A percentile compares a stretch with the other conserved stretches of the same genome.
Conservation (phyloP, 805 yeast species). For the Teunomyces kruisii region DNA sequence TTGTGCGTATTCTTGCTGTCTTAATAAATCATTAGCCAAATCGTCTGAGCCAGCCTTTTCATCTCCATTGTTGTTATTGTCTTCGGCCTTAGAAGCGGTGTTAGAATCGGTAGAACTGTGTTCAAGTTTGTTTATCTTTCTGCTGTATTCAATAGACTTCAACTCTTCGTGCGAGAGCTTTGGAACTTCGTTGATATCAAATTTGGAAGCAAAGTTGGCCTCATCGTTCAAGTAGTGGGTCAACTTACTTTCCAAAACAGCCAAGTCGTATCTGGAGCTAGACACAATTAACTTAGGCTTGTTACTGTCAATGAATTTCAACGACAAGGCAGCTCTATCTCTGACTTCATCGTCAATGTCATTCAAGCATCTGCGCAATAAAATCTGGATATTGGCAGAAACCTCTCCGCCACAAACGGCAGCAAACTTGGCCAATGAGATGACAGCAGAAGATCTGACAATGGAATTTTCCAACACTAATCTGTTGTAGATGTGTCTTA, state of each 20-base stretch:
- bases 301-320: constrained; percentile 54
- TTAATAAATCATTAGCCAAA: constrained; percentile 29
- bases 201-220: constrained; percentile 52
- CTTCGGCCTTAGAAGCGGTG: constrained; percentile 15
- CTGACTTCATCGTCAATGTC: constrained; percentile 97
- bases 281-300: constrained; percentile 58
- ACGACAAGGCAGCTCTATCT: constrained; percentile 90
- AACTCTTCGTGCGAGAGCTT: constrained; percentile 64
- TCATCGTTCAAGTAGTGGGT: constrained; percentile 65
- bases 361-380: constrained; percentile 78
- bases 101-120: constrained; percentile 16
- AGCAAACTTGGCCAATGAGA: constrained; percentile 89
- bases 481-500: constrained; percentile 95
- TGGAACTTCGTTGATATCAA: constrained; percentile 72
- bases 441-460: constrained; percentile 93
- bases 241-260: constrained; percentile 75
- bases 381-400: constrained; percentile 65
- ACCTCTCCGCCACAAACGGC: constrained; percentile 68
- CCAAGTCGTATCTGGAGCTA: constrained; percentile 67
- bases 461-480: constrained; percentile 94
- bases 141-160: constrained; percentile 60
- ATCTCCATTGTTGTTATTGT: constrained; percentile 21
- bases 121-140: constrained; percentile 45
- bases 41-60: constrained; percentile 16
- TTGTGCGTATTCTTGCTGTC: constrained; percentile 66